Evolutionary conservation across 176 grass and related monocot species (phyloP).

Genomic region (Rhipidocladum racemiflorum): DNA sequence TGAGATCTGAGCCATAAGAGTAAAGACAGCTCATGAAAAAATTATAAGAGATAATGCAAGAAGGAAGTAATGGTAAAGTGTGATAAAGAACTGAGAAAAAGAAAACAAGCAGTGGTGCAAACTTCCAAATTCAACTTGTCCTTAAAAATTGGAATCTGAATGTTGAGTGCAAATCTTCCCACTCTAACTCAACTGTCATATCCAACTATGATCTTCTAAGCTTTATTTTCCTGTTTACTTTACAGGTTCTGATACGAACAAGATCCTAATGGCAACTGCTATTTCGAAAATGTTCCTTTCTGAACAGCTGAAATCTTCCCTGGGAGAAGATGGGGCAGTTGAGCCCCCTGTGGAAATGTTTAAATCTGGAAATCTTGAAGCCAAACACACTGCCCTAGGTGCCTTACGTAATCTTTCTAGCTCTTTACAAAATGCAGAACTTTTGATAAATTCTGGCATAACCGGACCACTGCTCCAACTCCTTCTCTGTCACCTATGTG

Average conservation of each 20-base stretch:
- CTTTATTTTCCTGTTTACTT: conserved; percentile 13
- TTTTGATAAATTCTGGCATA: conserved; percentile 62
- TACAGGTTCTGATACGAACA: conserved; percentile 96
- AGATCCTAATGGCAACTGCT: conserved; percentile 85
- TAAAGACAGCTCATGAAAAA: background rate
- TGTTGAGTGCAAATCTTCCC: background rate
- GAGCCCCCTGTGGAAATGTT: conserved; percentile 83
- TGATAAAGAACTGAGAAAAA: background rate
- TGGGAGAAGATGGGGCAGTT: conserved; percentile 70
- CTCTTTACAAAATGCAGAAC: conserved; percentile 54
- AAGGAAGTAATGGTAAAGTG: background rate
- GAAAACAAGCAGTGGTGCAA: background rate
- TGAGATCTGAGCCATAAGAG: background rate
- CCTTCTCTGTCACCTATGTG: conserved; percentile 81
- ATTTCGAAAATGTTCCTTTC: conserved; percentile 90
- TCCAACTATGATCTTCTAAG: background rate
- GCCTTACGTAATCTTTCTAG: conserved; percentile 74
- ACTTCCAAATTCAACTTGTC: background rate
- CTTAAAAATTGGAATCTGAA: background rate
- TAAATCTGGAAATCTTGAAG: conserved; percentile 75
- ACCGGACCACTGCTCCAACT: conserved; percentile 64
- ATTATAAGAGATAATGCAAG: background rate
- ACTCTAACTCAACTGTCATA: background rate
- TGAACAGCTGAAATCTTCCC: conserved; percentile 65
- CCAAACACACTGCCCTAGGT: conserved; percentile 66